Conservation (phyloP, 495 filamentous ascomycete species). For the Rostrohypoxylon terebratum region DNA sequence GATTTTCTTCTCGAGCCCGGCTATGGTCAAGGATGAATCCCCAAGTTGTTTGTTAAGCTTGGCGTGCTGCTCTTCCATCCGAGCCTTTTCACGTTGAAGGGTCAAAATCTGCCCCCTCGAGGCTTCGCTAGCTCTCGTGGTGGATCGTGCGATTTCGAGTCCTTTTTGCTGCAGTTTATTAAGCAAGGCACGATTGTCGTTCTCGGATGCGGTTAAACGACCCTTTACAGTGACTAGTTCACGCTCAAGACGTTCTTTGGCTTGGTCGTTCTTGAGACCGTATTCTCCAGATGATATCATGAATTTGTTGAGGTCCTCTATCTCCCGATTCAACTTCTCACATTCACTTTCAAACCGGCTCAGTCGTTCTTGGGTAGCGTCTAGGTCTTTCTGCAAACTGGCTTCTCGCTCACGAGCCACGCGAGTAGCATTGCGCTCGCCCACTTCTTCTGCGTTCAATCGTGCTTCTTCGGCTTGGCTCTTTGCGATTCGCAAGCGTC, state of each 20-base stretch:
- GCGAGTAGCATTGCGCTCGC: slow-evolving; percentile 81
- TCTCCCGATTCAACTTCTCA: slow-evolving; percentile 74
- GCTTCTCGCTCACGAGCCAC: slow-evolving; percentile 85
- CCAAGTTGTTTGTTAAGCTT: slow-evolving; percentile 86
- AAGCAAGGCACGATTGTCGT: slow-evolving; percentile 93
- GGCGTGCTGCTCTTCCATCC: slow-evolving; percentile 84
- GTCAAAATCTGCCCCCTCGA: slow-evolving; percentile 80
- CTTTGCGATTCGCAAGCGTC: slow-evolving; percentile 83
- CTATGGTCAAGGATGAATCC: slow-evolving; percentile 85
- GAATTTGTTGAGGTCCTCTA: slow-evolving; percentile 83
- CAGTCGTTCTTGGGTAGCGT: slow-evolving; percentile 74
- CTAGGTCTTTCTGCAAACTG: slow-evolving; percentile 80
- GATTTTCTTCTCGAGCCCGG: slow-evolving; percentile 92
- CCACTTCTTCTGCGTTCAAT: slow-evolving; percentile 79
- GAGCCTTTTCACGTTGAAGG: slow-evolving; percentile 86
- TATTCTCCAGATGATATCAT: slow-evolving; percentile 91
- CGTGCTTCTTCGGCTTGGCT: slow-evolving; percentile 86
- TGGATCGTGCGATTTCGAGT: slow-evolving; percentile 92
- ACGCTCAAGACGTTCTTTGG: slow-evolving; percentile 90
- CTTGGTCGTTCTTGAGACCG: slow-evolving; percentile 86
- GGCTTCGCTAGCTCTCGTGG: slow-evolving; percentile 84
- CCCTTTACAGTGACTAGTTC: slow-evolving; percentile 95
- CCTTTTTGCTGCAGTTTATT: slow-evolving; percentile 99
- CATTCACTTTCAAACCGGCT: slow-evolving; percentile 82
- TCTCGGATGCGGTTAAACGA: slow-evolving; percentile 90